Evolutionary conservation across 106 monocot species (phyloP).

Genomic region (Dendrobium nobile): DNA sequence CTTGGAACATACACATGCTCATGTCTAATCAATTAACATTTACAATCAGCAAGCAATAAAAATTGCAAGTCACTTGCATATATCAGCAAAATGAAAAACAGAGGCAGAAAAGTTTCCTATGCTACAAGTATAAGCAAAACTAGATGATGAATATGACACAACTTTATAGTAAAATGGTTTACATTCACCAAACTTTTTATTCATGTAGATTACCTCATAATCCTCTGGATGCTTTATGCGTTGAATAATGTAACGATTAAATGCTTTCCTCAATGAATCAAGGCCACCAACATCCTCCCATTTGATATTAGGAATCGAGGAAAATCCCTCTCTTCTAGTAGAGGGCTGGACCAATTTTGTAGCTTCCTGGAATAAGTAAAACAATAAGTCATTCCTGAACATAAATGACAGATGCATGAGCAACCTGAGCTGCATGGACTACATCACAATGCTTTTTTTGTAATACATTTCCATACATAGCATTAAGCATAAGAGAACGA

Average conservation of each 20-base stretch:
- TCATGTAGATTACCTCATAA: conserved; percentile 51
- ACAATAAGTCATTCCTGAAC: not conserved
- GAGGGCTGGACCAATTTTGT: conserved; percentile 73
- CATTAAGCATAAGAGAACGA: not conserved
- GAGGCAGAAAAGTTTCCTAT: not conserved
- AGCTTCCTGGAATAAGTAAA: conserved; percentile 52
- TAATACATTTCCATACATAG: not conserved
- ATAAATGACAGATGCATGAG: not conserved
- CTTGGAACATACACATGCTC: no score
- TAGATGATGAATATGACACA: not conserved
- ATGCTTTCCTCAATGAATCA: conserved; percentile 53
- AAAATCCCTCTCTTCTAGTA: conserved; percentile 90
- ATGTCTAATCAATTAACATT: no score
- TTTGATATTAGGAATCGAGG: conserved; percentile 76
- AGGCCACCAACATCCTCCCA: conserved; percentile 98
- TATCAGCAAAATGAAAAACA: no score
- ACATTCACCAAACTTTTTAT: not conserved
- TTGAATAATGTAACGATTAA: conserved; percentile 63
- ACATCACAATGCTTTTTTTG: not conserved
- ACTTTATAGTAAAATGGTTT: not conserved
- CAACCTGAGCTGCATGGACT: not conserved
- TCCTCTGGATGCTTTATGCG: conserved; percentile 71
- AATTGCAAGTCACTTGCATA: no score
- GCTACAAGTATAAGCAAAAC: not conserved
- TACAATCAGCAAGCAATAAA: no score